Evolutionary conservation across 2,329 filamentous ascomycete genomes (phyloP), one percentile per base, ranked within the genome.

Genomic region (Dissoconium aciculare): DNA sequence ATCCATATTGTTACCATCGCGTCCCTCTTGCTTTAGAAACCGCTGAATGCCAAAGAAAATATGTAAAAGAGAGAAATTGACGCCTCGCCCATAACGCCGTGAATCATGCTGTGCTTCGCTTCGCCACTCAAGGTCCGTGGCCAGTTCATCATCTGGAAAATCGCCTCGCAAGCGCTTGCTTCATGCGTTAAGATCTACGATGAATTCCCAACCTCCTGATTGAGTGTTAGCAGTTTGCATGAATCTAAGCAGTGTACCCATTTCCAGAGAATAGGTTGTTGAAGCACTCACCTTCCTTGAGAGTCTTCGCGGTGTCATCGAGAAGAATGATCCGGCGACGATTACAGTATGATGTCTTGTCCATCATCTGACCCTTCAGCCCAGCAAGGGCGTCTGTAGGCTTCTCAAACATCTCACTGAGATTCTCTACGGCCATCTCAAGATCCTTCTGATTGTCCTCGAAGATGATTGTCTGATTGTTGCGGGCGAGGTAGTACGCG

Each of bases 331-430:
- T 68, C 26, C 89, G 71, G 32, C 89, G 71, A 57, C 89, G 87
- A 56, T 81, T 93, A 62, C 91, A 98, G 55, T 98, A 98, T 0
- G 84, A 73, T 3, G 87, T 98, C 67, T 94, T 95, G 57, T 98
- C 87, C 74, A 98, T 81, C 51, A 98, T 98, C 42, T 94, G 87
- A 5, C 93, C 83, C 62, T 94, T 95, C 36, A 94, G 65, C 27
- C 78, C 72, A 3, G 82, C 71, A 11, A 98, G 64, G 47, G 94
- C 84, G 24, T 74, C 62, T n/a, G 87, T 82, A 0, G 85, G 83
- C 62, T 92, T 94, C 66, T 98, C 89, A 44, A 98, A 98, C 83
- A 98, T 93, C 57, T 93, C 85, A n/a, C 83, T 93, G 41, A 98
- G 61, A 34, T 81, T 85, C 60, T 98, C 89, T 1, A 95, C 89